Conservation (phyloP, 495 filamentous ascomycete genomes). For the Delitschia confertaspora region DNA sequence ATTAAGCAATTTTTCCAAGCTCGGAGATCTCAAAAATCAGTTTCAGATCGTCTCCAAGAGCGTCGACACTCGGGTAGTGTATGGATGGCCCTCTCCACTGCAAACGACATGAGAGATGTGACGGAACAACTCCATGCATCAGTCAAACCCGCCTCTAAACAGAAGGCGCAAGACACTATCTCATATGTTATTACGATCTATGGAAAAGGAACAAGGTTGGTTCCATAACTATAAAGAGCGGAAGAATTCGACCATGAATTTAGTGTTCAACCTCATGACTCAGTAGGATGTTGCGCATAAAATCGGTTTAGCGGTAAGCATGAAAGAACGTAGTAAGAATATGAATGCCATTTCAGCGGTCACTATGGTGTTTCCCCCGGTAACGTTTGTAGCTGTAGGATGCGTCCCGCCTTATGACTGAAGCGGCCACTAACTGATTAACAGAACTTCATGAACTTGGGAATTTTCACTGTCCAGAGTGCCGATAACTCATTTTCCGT, state of each 20-base stretch:
- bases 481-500: no score
- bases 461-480: no score
- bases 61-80: constrained; percentile 9
- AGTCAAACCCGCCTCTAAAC: neutral
- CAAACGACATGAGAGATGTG: constrained; percentile 1
- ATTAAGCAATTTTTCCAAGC: constrained; percentile 1
- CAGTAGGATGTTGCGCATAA: constrained; percentile 25
- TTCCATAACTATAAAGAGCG: constrained; percentile 23
- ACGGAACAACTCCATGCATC: neutral
- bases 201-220: constrained; percentile 21
- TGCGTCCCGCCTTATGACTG: neutral
- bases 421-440: no score
- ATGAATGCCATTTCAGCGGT: constrained; percentile 27
- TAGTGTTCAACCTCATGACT: constrained; percentile 27
- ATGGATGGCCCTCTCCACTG: constrained; percentile 9
- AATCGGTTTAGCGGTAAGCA: constrained; percentile 11
- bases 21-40: constrained; percentile 15
- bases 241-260: constrained; percentile 24
- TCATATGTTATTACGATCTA: constrained; percentile 16
- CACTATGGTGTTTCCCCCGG: constrained; percentile 27
- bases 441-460: no score
- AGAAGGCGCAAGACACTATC: constrained; percentile 6
- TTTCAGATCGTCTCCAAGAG: constrained; percentile 24
- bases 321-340: constrained; percentile 13
- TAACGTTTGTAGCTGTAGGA: constrained; percentile 7